phyloP scores from a whole-genome alignment of 2,329 filamentous ascomycete species.

The Trichoderma koningiopsis region DNA sequence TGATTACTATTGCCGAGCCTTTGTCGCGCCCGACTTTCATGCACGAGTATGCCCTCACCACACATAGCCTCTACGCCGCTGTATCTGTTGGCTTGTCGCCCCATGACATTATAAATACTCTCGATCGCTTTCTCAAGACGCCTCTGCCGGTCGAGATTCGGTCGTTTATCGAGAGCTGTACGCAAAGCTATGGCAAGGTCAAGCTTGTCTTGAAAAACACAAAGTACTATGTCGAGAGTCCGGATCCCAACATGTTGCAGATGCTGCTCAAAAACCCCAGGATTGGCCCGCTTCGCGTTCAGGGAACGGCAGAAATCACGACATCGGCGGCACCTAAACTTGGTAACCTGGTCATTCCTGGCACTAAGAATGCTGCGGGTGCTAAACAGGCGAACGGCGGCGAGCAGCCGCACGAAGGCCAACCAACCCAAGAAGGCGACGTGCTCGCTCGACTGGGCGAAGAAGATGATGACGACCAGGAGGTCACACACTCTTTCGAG shows the following conservation, averaged over 20 bases:
- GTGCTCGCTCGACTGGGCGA: constrained; percentile 76
- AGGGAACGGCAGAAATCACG: constrained; percentile 71
- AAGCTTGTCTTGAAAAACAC: constrained; percentile 94
- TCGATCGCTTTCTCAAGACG: constrained; percentile 88
- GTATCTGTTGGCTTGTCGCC: constrained; percentile 92
- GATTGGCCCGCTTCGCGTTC: constrained; percentile 77
- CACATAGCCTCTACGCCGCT: constrained; percentile 91
- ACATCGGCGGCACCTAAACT: constrained; percentile 84
- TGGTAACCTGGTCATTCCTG: constrained; percentile 85
- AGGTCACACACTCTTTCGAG: constrained; percentile 90
- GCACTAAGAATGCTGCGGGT: constrained; percentile 89
- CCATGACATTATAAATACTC: constrained; percentile 83
- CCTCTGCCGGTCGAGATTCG: constrained; percentile 79
- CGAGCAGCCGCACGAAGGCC: constrained; percentile 49
- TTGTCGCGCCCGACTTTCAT: constrained; percentile 85
- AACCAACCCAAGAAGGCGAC: constrained; percentile 61
- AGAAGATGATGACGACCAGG: constrained; percentile 82
- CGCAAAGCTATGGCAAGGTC: constrained; percentile 91
- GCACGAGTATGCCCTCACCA: constrained; percentile 90
- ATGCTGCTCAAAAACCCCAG: constrained; percentile 80
- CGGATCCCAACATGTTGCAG: constrained; percentile 83
- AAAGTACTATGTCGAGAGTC: constrained; percentile 90
- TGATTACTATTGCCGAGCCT: constrained; percentile 94
- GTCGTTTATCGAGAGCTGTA: constrained; percentile 76
- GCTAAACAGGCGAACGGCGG: constrained; percentile 69